Evolutionary conservation across 2,329 filamentous ascomycete genomes (phyloP).

Genomic region (Cercospora janseana): DNA sequence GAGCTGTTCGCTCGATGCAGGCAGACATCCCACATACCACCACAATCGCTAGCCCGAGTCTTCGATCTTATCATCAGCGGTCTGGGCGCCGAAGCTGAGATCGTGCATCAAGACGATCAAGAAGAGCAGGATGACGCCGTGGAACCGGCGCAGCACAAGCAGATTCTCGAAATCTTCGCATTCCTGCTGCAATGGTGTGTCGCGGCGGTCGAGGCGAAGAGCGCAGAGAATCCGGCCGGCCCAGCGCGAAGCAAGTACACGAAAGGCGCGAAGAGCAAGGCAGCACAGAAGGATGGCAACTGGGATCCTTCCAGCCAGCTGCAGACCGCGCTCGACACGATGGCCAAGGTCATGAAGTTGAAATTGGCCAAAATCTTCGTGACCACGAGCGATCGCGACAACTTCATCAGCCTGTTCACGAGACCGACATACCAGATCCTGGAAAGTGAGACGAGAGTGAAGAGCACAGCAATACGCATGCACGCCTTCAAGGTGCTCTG

Average conservation of each 20-base stretch:
- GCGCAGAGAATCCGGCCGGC: conserved; percentile 76
- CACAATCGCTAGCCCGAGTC: conserved; percentile 83
- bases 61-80: conserved; percentile 81
- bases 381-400: conserved; percentile 93
- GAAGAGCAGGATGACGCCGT: conserved; percentile 58
- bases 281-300: conserved; percentile 62
- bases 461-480: conserved; percentile 86
- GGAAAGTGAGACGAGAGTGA: conserved; percentile 89
- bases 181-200: conserved; percentile 95
- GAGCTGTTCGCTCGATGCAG: conserved; percentile 66
- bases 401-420: conserved; percentile 88
- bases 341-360: conserved; percentile 93
- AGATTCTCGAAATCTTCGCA: conserved; percentile 86
- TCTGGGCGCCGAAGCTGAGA: conserved; percentile 72
- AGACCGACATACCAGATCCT: conserved; percentile 89
- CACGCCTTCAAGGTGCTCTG: conserved; percentile 96
- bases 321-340: conserved; percentile 82
- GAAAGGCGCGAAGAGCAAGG: conserved; percentile 70
- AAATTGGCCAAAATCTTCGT: conserved; percentile 91
- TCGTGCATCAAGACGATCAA: conserved; percentile 84
- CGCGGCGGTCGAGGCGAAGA: conserved; percentile 85
- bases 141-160: conserved; percentile 71
- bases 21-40: conserved; percentile 74
- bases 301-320: conserved; percentile 92
- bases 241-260: conserved; percentile 70